Percentiles rank a stretch among this genome's conserved stretches.
Conservation (phyloP, 2,329 filamentous ascomycete species). For the Colletotrichum caudatum region DNA sequence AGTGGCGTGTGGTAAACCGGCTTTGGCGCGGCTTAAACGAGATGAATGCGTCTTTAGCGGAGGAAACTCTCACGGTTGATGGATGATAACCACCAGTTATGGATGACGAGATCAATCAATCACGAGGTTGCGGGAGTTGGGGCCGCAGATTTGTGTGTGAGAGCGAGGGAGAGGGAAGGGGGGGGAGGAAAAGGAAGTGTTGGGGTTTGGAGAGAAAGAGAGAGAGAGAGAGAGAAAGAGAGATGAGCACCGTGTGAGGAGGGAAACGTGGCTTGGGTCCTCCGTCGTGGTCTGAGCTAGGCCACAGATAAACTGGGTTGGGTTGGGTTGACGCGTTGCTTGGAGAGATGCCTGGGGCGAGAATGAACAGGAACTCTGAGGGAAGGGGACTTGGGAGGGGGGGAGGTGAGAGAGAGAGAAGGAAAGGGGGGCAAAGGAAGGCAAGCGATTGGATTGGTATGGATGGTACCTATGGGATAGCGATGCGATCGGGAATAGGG, state of each 20-base stretch:
- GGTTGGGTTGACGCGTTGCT: constrained; percentile 21
- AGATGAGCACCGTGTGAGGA: constrained; percentile 15
- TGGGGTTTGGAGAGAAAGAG: constrained; percentile 1
- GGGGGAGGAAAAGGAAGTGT: background rate
- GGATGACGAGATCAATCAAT: background rate
- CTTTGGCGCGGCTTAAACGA: constrained; percentile 29
- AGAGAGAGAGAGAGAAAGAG: background rate
- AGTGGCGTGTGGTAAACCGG: constrained; percentile 29
- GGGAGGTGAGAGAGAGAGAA: background rate
- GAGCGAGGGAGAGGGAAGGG: background rate
- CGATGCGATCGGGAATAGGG: constrained; percentile 23
- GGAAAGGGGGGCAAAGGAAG: background rate
- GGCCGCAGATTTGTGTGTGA: background rate
- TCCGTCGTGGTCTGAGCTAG: background rate
- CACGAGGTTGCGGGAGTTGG: constrained; percentile 9
- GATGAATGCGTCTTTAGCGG: constrained; percentile 32
- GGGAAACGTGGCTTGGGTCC: background rate
- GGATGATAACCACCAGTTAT: background rate
- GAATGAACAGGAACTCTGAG: constrained; percentile 8
- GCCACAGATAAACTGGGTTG: constrained; percentile 6
- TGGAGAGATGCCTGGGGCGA: constrained; percentile 3
- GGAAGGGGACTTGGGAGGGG: background rate
- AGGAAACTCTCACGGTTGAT: constrained; percentile 19
- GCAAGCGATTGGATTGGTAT: background rate
- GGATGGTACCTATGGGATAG: background rate